These are phyloP conservation scores for Umbelopsis isabellina DNA, from an alignment of 192 early-diverging fungal genomes.

Conservation along the genomic window DNA sequence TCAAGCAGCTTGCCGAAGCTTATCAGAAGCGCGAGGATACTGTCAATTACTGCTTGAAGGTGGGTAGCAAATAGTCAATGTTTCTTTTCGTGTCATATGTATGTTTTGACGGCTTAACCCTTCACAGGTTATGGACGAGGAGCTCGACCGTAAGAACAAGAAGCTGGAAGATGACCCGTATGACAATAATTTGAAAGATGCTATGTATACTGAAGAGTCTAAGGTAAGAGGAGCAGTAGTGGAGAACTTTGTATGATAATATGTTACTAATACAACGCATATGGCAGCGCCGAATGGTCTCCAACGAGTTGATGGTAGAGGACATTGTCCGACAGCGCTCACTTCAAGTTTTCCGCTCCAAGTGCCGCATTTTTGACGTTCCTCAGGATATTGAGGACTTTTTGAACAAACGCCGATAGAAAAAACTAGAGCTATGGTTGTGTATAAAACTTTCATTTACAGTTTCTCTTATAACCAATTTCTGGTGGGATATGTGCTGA, in stretches of 20 bases:
- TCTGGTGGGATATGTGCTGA: no score
- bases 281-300: conserved; percentile 65
- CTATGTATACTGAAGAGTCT: conserved; percentile 57
- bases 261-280: background rate
- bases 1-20: conserved; percentile 64
- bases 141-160: conserved; percentile 49
- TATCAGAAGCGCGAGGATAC: conserved; percentile 68
- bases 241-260: background rate
- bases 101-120: background rate
- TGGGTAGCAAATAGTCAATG: conserved; percentile 27
- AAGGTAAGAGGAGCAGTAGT: conserved; percentile 43
- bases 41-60: conserved; percentile 69
- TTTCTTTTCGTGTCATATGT: background rate
- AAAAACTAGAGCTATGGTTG: no score
- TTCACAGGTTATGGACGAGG: conserved; percentile 45
- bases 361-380: conserved; percentile 65
- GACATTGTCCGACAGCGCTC: conserved; percentile 71
- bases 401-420: conserved; percentile 39
- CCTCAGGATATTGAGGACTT: conserved; percentile 53
- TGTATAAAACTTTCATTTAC: no score
- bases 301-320: conserved; percentile 70
- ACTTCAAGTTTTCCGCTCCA: conserved; percentile 66
- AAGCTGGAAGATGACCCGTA: conserved; percentile 58
- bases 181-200: conserved; percentile 55
- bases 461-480: no score